Evolutionary conservation across 352 stramenopile genomes (phyloP).

Genomic region (Blastocystis sp.): DNA sequence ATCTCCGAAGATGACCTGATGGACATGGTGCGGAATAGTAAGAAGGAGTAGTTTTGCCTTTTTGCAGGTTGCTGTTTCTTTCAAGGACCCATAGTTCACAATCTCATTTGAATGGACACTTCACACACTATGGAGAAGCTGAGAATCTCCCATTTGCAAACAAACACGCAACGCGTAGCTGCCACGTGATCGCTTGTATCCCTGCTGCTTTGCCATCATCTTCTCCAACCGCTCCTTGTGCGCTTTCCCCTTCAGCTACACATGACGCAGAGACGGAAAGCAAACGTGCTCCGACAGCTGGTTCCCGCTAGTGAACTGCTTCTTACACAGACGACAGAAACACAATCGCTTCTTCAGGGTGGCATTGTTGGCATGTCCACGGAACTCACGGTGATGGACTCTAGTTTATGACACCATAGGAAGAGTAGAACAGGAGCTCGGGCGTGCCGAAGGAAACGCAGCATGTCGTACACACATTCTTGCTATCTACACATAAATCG

Average conservation of each 20-base stretch:
- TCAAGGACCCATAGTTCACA: not conserved
- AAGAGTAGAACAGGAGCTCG: not conserved
- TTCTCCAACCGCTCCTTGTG: slow-evolving; percentile 44
- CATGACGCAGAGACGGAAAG: not conserved
- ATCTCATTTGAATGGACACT: too few relatives aligned
- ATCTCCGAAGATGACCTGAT: slow-evolving; percentile 66
- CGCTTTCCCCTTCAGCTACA: slow-evolving; percentile 65
- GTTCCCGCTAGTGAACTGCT: slow-evolving; percentile 67
- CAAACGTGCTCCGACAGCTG: slow-evolving; percentile 62
- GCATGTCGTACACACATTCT: slow-evolving; percentile 53
- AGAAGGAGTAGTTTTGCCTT: slow-evolving; percentile 28
- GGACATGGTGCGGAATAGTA: slow-evolving; percentile 57
- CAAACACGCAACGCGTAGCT: not conserved
- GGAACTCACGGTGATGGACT: slow-evolving; percentile 50
- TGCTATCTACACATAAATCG: not conserved
- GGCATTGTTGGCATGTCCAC: slow-evolving; percentile 40
- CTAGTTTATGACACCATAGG: not conserved
- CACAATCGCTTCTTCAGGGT: slow-evolving; percentile 56
- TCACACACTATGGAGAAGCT: too few relatives aligned
- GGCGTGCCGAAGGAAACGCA: slow-evolving; percentile 32
- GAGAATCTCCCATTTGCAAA: not conserved
- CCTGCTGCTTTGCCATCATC: slow-evolving; percentile 34
- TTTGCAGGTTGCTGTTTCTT: not conserved
- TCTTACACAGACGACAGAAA: slow-evolving; percentile 46
- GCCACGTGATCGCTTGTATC: slow-evolving; percentile 15